Evolutionary conservation across 495 filamentous ascomycete species (phyloP).

Genomic region (Beverwykella pulmonaria): DNA sequence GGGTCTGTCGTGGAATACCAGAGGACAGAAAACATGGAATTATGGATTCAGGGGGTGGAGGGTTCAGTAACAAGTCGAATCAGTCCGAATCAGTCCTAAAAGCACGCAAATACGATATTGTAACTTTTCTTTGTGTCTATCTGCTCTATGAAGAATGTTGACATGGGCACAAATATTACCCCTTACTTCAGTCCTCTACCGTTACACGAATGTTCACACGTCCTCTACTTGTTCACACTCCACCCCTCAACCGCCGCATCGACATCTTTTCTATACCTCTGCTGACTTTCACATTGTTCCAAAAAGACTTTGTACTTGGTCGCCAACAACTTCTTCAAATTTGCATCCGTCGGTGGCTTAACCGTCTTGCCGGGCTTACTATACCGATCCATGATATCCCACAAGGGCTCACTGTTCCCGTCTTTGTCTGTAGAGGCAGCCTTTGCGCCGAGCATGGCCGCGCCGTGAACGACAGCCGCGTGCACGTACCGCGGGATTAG

Average conservation of each 20-base stretch:
- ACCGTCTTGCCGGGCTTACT: slow-evolving; percentile 88
- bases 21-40: too few relatives aligned
- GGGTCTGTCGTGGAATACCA: too few relatives aligned
- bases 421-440: slow-evolving; percentile 68
- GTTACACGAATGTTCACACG: too few relatives aligned
- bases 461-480: slow-evolving; percentile 94
- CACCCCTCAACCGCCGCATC: slow-evolving; percentile 57
- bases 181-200: too few relatives aligned
- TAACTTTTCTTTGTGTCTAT: too few relatives aligned
- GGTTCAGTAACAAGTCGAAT: too few relatives aligned
- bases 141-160: too few relatives aligned
- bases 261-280: slow-evolving; percentile 44
- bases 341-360: slow-evolving; percentile 65
- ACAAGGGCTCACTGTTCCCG: slow-evolving; percentile 81
- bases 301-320: slow-evolving; percentile 77
- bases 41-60: too few relatives aligned
- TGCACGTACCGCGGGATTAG: slow-evolving; percentile 88
- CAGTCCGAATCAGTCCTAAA: too few relatives aligned
- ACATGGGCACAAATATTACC: too few relatives aligned
- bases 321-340: slow-evolving; percentile 75
- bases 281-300: slow-evolving; percentile 49
- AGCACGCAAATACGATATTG: too few relatives aligned
- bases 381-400: slow-evolving; percentile 97
- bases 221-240: slow-evolving; percentile 35
- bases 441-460: slow-evolving; percentile 95